A percentile compares a stretch with the other conserved stretches of the same genome.
phyloP scores from a whole-genome alignment of 2,329 filamentous ascomycete genomes.

The Thielaviopsis euricoi region DNA sequence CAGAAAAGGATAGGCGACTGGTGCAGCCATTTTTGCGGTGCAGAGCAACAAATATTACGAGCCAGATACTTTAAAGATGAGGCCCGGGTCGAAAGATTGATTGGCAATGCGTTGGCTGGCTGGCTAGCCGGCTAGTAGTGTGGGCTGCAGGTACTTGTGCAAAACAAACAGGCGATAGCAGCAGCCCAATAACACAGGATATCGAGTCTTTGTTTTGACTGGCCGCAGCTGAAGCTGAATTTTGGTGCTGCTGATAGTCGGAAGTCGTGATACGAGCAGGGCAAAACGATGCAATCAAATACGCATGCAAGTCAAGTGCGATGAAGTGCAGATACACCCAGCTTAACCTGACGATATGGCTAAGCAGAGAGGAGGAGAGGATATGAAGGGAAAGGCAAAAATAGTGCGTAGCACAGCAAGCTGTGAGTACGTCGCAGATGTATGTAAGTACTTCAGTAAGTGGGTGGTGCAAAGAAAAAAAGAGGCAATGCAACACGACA shows the following conservation, averaged over 20 bases:
- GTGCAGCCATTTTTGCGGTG: neutral
- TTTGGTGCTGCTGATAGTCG: neutral
- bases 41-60: neutral
- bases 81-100: neutral
- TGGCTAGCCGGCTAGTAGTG: neutral
- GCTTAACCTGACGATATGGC: neutral
- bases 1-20: neutral
- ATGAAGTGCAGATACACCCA: neutral
- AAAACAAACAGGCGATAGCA: neutral
- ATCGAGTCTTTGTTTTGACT: neutral
- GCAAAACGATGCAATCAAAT: neutral
- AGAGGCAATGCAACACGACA: too few species aligned
- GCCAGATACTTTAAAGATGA: neutral
- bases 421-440: neutral
- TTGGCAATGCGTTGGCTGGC: neutral
- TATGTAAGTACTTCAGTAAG: neutral
- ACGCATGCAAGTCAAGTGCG: neutral
- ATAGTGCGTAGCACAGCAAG: neutral
- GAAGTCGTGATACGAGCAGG: neutral
- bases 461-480: too few species aligned
- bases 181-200: neutral
- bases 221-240: neutral
- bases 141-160: neutral
- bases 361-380: neutral
- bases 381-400: too few species aligned